A percentile compares a stretch with the other conserved stretches of the same genome.
phyloP scores from a whole-genome alignment of 805 yeast genomes.

The Yamadazyma kitorensis region DNA sequence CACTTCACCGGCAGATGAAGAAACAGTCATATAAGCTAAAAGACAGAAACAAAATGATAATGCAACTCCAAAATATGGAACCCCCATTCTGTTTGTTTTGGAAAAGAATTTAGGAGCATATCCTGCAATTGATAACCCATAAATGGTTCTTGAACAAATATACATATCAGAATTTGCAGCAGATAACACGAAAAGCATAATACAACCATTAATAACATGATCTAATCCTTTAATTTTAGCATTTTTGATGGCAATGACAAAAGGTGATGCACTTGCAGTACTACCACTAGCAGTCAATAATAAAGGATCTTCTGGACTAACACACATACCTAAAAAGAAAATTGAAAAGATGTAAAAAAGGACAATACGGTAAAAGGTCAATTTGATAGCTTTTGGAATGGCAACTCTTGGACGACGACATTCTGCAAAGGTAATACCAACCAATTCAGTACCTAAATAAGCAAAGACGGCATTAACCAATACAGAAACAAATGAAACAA shows the following conservation, averaged over 20 bases:
- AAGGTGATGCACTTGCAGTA: constrained; percentile 76
- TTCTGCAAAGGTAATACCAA: constrained; percentile 75
- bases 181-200: constrained; percentile 72
- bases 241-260: constrained; percentile 73
- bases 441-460: constrained; percentile 65
- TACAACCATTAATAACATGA: constrained; percentile 73
- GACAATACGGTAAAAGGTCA: constrained; percentile 67
- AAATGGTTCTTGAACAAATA: constrained; percentile 72
- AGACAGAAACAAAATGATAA: constrained; percentile 54
- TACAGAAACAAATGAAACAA: constrained; percentile 60
- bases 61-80: constrained; percentile 60
- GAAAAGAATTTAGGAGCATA: constrained; percentile 70
- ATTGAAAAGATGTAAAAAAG: constrained; percentile 62
- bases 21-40: constrained; percentile 69
- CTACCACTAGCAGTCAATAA: constrained; percentile 51
- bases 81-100: constrained; percentile 64
- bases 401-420: constrained; percentile 61
- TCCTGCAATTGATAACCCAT: constrained; percentile 69
- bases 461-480: constrained; percentile 68
- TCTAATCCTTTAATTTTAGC: constrained; percentile 67
- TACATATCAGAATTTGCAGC: constrained; percentile 81
- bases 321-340: constrained; percentile 65
- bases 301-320: constrained; percentile 53
- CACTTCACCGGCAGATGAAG: constrained; percentile 52
- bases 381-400: constrained; percentile 68